Percentiles rank a stretch among this genome's conserved stretches.
These are phyloP conservation scores for Coemansia sp. DNA, from an alignment of 192 early-diverging fungal genomes.

Conservation along the genomic window DNA sequence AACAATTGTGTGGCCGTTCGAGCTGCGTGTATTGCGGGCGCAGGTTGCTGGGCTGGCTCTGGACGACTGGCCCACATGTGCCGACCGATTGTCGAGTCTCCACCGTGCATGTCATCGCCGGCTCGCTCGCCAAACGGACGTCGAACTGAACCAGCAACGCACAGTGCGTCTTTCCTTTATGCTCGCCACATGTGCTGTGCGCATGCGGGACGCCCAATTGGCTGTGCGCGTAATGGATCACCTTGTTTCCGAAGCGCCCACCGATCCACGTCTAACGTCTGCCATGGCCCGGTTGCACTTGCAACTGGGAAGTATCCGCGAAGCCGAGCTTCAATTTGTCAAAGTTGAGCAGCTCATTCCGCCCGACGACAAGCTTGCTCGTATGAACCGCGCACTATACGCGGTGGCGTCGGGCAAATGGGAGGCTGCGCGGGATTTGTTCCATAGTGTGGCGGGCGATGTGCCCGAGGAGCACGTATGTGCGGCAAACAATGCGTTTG, in stretches of 20 bases:
- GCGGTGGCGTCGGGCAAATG: slow-evolving; percentile 39
- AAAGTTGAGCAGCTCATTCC: slow-evolving; percentile 12
- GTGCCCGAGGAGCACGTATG: neutral
- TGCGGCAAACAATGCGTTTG: slow-evolving; percentile 34
- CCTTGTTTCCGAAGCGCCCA: neutral
- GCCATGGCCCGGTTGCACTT: slow-evolving; percentile 33
- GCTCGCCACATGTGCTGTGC: slow-evolving; percentile 14
- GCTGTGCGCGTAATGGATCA: slow-evolving; percentile 14
- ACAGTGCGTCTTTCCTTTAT: slow-evolving; percentile 18
- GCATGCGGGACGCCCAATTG: slow-evolving; percentile 19
- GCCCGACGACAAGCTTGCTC: slow-evolving; percentile 19
- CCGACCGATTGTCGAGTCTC: slow-evolving; percentile 29
- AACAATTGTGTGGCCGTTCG: slow-evolving; percentile 39
- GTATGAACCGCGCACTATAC: slow-evolving; percentile 43
- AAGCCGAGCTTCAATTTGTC: slow-evolving; percentile 29
- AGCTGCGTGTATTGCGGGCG: slow-evolving; percentile 42
- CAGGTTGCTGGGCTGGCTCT: slow-evolving; percentile 15
- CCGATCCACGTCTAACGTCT: slow-evolving; percentile 31
- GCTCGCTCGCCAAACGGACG: neutral
- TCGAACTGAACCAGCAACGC: slow-evolving; percentile 15
- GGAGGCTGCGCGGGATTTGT: slow-evolving; percentile 26
- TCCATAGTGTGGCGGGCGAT: slow-evolving; percentile 13
- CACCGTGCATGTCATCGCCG: slow-evolving; percentile 23
- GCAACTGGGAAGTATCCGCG: slow-evolving; percentile 33
- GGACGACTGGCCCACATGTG: slow-evolving; percentile 7